A percentile compares a stretch with the other conserved stretches of the same genome.
Evolutionary conservation across 176 grass and related monocot species (phyloP).

Genomic region (Ananas comosus): DNA sequence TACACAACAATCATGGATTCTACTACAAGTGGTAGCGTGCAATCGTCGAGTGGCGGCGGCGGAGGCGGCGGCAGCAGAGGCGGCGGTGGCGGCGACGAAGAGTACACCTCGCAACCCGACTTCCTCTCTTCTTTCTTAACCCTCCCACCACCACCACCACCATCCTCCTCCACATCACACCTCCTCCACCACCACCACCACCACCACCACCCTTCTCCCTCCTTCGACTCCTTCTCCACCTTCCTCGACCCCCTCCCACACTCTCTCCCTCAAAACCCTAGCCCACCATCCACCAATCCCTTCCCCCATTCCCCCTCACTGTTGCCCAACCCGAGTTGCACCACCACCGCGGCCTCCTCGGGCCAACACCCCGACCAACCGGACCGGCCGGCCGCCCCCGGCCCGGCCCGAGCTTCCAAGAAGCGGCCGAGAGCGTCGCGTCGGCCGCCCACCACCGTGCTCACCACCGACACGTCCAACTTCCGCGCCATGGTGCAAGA

Average conservation of each 20-base stretch:
- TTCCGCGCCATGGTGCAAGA: slow-evolving; percentile 99
- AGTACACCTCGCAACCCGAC: slow-evolving; percentile 53
- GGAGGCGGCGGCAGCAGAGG: no score
- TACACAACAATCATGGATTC: slow-evolving; percentile 43
- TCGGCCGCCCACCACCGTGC: slow-evolving; percentile 79
- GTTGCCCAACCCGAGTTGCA: background rate
- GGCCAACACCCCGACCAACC: background rate
- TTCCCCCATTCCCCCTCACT: background rate
- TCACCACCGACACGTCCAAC: slow-evolving; percentile 90
- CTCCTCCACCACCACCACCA: no score
- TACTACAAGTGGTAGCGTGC: slow-evolving; percentile 62
- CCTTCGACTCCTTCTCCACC: slow-evolving; percentile 10
- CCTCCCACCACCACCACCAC: slow-evolving; percentile 19
- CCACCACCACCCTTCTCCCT: background rate
- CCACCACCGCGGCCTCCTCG: background rate
- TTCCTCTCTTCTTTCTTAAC: slow-evolving; percentile 50
- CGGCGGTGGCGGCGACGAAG: slow-evolving; percentile 56
- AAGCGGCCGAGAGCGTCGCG: slow-evolving; percentile 88
- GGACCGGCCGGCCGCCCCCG: background rate
- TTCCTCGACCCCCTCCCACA: background rate
- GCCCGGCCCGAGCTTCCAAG: slow-evolving; percentile 36
- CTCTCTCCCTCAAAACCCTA: no score
- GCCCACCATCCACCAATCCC: no score
- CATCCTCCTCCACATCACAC: slow-evolving; percentile 37
- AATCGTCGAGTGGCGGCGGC: slow-evolving; percentile 40